phyloP scores from a whole-genome alignment of 2,329 filamentous ascomycete species.

The Dryadomyces quercus-mongolicae region DNA sequence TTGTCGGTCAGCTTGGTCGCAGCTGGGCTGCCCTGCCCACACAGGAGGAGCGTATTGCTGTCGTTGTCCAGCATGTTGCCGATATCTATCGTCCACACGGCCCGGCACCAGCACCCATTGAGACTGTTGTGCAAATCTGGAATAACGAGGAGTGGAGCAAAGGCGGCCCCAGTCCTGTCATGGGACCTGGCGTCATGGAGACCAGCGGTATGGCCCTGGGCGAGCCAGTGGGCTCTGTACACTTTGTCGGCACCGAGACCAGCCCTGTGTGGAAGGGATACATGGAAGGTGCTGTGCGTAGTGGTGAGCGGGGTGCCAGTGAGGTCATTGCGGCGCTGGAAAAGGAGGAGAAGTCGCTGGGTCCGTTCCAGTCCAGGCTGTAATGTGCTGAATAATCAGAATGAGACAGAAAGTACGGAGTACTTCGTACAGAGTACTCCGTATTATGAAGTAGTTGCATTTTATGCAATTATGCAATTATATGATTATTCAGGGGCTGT shows the following conservation, averaged over 20 bases:
- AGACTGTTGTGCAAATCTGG: background rate
- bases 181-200: conserved; percentile 4
- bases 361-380: too few relatives aligned
- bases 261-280: conserved; percentile 41
- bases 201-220: conserved; percentile 16
- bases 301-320: conserved; percentile 32
- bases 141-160: conserved; percentile 1
- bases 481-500: background rate
- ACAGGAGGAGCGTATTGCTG: background rate
- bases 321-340: conserved; percentile 22
- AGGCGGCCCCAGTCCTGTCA: conserved; percentile 8
- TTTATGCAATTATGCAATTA: background rate
- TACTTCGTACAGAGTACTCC: too few relatives aligned
- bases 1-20: conserved; percentile 22
- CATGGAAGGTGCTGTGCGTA: conserved; percentile 43
- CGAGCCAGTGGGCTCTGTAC: conserved; percentile 21
- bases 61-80: background rate
- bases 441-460: too few relatives aligned
- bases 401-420: too few relatives aligned
- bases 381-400: too few relatives aligned
- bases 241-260: conserved; percentile 42
- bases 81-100: conserved; percentile 3
- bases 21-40: conserved; percentile 17
- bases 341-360: background rate
- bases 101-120: background rate